Evolutionary conservation across 2,329 filamentous ascomycete genomes (phyloP).

Genomic region (Biscogniauxia marginata): DNA sequence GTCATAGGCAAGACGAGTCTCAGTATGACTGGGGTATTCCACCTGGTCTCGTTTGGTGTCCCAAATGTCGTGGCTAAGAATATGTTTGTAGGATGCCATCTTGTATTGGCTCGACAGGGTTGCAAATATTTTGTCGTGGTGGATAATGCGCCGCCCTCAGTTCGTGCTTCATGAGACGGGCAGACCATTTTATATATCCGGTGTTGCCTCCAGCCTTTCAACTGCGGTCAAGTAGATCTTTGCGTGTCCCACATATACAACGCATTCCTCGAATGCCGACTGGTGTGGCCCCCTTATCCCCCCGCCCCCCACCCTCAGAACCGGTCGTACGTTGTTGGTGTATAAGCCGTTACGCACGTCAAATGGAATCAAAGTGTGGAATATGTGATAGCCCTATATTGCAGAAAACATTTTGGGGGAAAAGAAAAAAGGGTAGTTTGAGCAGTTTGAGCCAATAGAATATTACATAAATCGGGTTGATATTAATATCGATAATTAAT

Average conservation of each 20-base stretch:
- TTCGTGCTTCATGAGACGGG: background rate
- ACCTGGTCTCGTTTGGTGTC: conserved; percentile 8
- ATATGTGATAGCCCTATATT: background rate
- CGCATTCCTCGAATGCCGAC: background rate
- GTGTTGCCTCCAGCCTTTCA: background rate
- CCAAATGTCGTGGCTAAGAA: conserved; percentile 10
- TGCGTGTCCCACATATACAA: background rate
- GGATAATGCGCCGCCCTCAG: background rate
- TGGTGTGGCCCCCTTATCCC: background rate
- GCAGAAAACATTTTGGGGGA: background rate
- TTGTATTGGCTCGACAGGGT: background rate
- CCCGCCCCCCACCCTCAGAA: background rate
- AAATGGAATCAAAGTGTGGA: background rate
- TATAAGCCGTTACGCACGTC: background rate
- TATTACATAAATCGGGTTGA: background rate
- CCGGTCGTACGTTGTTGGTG: background rate
- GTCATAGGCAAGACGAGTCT: conserved; percentile 12
- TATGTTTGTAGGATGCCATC: conserved; percentile 11
- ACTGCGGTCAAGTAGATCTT: background rate
- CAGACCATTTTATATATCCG: background rate
- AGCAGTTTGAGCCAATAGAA: no score
- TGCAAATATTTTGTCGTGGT: background rate
- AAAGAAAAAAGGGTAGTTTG: background rate
- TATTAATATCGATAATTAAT: no score
- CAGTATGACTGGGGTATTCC: conserved; percentile 12